phyloP scores from a whole-genome alignment of 2,329 filamentous ascomycete genomes.

The Neoarthrinium moseri region DNA sequence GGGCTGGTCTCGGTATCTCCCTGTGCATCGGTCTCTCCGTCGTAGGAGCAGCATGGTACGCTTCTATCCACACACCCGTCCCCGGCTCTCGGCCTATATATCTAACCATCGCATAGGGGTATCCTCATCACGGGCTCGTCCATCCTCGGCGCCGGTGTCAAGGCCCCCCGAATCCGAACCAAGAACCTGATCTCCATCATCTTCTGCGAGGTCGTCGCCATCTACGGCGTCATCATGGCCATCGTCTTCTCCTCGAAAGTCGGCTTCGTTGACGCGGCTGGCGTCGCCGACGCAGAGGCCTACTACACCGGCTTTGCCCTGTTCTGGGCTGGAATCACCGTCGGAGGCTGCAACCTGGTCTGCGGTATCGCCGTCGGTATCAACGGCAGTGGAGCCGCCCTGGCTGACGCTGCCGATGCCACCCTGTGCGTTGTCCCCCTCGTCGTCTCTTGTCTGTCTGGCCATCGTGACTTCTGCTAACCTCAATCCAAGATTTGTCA shows the following conservation, averaged over 20 bases:
- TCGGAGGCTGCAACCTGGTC: constrained; percentile 92
- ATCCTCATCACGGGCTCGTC: constrained; percentile 98
- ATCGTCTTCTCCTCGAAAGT: constrained; percentile 96
- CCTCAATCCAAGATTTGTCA: constrained; percentile 72
- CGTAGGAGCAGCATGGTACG: constrained; percentile 94
- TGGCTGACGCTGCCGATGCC: constrained; percentile 92
- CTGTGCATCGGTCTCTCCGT: constrained; percentile 96
- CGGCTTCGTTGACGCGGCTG: constrained; percentile 60
- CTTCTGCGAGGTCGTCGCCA: constrained; percentile 99
- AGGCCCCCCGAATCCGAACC: constrained; percentile 93
- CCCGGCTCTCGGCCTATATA: constrained; percentile 1
- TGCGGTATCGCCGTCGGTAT: constrained; percentile 97
- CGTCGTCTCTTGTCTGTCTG: neutral
- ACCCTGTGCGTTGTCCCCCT: constrained; percentile 67
- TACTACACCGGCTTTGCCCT: constrained; percentile 95
- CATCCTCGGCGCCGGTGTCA: constrained; percentile 94
- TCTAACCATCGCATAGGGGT: constrained; percentile 62
- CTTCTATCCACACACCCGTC: constrained; percentile 8
- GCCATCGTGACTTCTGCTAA: neutral
- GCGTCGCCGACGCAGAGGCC: constrained; percentile 70
- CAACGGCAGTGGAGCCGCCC: constrained; percentile 93
- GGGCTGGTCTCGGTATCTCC: constrained; percentile 86
- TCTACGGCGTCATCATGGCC: constrained; percentile 99
- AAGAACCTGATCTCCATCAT: constrained; percentile 99
- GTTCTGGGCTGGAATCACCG: constrained; percentile 94